Conservation (phyloP, 1,284 basidiomycete species). For the Chondrostereum purpureum region DNA sequence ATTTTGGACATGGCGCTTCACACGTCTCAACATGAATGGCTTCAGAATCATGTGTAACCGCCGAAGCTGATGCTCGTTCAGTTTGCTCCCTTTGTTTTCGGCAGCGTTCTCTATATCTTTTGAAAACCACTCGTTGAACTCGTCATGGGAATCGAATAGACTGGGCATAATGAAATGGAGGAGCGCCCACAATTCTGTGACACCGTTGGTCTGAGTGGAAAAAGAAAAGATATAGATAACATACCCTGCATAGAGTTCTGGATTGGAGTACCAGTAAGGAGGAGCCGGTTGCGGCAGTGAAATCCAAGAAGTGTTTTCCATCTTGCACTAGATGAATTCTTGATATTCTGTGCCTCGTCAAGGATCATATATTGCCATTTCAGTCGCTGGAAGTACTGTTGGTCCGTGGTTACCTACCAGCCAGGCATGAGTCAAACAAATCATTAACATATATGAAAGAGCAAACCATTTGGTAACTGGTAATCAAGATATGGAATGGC, state of each 20-base stretch:
- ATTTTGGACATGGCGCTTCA: slow-evolving; percentile 99
- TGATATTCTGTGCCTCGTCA: slow-evolving; percentile 99
- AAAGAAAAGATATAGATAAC: too few relatives aligned
- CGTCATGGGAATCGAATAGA: slow-evolving; percentile 98
- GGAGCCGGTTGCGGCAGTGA: slow-evolving; percentile 91
- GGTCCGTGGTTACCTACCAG: slow-evolving; percentile 84
- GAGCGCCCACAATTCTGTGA: slow-evolving; percentile 93
- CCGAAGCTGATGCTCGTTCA: slow-evolving; percentile 94
- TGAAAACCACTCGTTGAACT: slow-evolving; percentile 99
- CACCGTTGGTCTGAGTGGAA: slow-evolving; percentile 12
- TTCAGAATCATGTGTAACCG: slow-evolving; percentile 99
- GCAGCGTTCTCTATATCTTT: slow-evolving; percentile 97
- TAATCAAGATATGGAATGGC: slow-evolving; percentile 95
- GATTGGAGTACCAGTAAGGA: slow-evolving; percentile 97
- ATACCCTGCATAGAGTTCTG: slow-evolving; percentile 99
- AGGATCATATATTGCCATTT: slow-evolving; percentile 99
- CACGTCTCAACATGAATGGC: slow-evolving; percentile 97
- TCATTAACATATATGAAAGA: neutral
- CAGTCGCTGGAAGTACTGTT: slow-evolving; percentile 96
- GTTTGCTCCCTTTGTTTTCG: slow-evolving; percentile 83
- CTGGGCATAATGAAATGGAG: slow-evolving; percentile 99
- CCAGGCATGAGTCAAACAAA: slow-evolving; percentile 1
- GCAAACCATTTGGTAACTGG: slow-evolving; percentile 91
- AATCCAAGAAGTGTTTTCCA: slow-evolving; percentile 98
- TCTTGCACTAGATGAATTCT: slow-evolving; percentile 93